A percentile compares a stretch with the other conserved stretches of the same genome.
Evolutionary conservation across 2,329 filamentous ascomycete genomes (phyloP).

Genomic region (Fusarium bulbicola): DNA sequence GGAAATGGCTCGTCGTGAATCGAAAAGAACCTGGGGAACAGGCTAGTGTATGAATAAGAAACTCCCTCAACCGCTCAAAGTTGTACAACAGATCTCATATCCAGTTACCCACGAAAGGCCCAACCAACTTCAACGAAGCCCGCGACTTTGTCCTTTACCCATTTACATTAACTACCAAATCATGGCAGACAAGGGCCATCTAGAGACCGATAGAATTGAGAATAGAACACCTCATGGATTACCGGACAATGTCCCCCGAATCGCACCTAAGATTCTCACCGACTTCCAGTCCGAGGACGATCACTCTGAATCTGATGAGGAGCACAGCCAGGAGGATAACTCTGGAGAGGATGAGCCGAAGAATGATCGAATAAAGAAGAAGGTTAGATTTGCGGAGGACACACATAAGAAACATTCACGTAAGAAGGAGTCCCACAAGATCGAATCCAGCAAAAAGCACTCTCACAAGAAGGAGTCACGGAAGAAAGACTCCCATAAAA

Average conservation of each 20-base stretch:
- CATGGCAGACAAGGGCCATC: not conserved
- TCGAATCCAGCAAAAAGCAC: not conserved
- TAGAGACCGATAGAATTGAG: not conserved
- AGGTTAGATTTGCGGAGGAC: not conserved
- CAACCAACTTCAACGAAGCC: too few species aligned
- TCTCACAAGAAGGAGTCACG: not conserved
- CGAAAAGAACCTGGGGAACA: not conserved
- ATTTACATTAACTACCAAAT: too few species aligned
- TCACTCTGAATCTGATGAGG: not conserved
- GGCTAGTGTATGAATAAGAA: not conserved
- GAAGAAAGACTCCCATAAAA: not conserved
- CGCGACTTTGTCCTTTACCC: too few species aligned
- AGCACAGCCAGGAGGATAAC: not conserved
- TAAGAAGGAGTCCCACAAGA: not conserved
- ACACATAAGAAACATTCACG: not conserved
- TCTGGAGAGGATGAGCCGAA: not conserved
- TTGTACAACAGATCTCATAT: not conserved
- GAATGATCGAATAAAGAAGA: not conserved
- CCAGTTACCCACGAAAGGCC: rapidly evolving
- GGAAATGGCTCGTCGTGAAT: not conserved
- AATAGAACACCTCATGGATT: not conserved
- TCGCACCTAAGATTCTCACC: not conserved
- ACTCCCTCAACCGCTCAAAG: too few species aligned
- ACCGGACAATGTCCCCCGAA: not conserved
- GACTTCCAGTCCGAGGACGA: not conserved